Conservation (phyloP, 169 alveolate genomes). For the Ichthyophthirius multifiliis region DNA sequence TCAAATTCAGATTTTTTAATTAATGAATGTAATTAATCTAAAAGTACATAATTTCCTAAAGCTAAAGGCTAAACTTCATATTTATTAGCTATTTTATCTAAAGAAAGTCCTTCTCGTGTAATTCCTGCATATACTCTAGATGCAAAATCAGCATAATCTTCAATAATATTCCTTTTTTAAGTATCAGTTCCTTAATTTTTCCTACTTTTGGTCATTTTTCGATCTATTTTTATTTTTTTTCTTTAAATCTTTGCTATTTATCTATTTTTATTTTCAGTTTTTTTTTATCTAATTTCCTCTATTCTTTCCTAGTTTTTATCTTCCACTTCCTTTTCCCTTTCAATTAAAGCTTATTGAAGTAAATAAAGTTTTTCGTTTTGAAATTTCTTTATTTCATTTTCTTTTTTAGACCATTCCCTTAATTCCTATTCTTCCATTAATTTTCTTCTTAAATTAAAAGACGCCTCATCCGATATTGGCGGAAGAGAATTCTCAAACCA, state of each 20-base stretch:
- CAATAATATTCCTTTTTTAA: slow-evolving; percentile 79
- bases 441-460: slow-evolving; percentile 77
- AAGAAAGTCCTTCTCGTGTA: slow-evolving; percentile 83
- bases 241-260: slow-evolving; percentile 76
- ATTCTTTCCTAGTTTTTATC: slow-evolving; percentile 81
- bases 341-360: slow-evolving; percentile 71
- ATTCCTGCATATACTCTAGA: slow-evolving; percentile 86
- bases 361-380: slow-evolving; percentile 77
- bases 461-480: slow-evolving; percentile 90
- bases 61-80: slow-evolving; percentile 85
- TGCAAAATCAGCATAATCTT: slow-evolving; percentile 86
- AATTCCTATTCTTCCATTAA: slow-evolving; percentile 89
- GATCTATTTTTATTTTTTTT: slow-evolving; percentile 81
- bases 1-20: slow-evolving; percentile 58
- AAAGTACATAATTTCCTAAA: slow-evolving; percentile 73
- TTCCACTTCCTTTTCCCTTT: slow-evolving; percentile 84
- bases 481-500: slow-evolving; percentile 89
- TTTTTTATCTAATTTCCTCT: slow-evolving; percentile 79
- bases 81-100: slow-evolving; percentile 83
- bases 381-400: slow-evolving; percentile 70
- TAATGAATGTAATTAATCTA: slow-evolving; percentile 63
- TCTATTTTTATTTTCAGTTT: slow-evolving; percentile 86
- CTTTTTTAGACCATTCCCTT: slow-evolving; percentile 90
- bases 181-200: slow-evolving; percentile 70
- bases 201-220: slow-evolving; percentile 82